These are phyloP conservation scores for Nannizziopsis barbatae DNA, from an alignment of 2,329 filamentous ascomycete genomes.

Conservation along the genomic window DNA sequence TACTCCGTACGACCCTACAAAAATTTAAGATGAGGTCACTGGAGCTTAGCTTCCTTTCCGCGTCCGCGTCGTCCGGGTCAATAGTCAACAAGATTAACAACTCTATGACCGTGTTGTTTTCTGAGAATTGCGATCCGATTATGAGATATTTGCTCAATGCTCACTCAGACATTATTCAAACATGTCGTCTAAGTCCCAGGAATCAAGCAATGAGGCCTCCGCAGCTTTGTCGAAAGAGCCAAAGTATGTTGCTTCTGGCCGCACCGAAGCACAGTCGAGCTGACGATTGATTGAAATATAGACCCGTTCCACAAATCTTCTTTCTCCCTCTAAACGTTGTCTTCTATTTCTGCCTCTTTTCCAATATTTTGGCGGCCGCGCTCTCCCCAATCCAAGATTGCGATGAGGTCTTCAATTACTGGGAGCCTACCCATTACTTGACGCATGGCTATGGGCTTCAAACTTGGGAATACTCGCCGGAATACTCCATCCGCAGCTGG, in stretches of 20 bases:
- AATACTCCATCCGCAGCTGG: slow-evolving; percentile 93
- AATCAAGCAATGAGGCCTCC: slow-evolving; percentile 10
- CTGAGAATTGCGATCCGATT: not conserved
- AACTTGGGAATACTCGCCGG: slow-evolving; percentile 97
- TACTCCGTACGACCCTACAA: no score
- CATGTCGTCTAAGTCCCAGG: not conserved
- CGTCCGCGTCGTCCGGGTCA: no score
- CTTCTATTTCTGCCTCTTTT: slow-evolving; percentile 67
- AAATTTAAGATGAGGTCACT: no score
- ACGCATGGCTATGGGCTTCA: slow-evolving; percentile 86
- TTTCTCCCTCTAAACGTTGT: slow-evolving; percentile 60
- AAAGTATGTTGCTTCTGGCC: slow-evolving; percentile 9
- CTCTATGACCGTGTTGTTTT: no score
- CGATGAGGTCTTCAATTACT: slow-evolving; percentile 98
- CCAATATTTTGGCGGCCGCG: slow-evolving; percentile 63
- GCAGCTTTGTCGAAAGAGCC: slow-evolving; percentile 7
- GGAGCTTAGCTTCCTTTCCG: no score
- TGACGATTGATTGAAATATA: slow-evolving; percentile 17
- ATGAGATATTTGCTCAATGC: no score
- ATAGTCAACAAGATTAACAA: no score
- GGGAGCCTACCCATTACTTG: slow-evolving; percentile 92
- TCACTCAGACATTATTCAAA: not conserved
- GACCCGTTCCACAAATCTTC: slow-evolving; percentile 38
- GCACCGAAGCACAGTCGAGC: slow-evolving; percentile 5
- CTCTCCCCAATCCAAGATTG: slow-evolving; percentile 93